A percentile compares a stretch with the other conserved stretches of the same genome.
These are phyloP conservation scores for Ananas comosus DNA, from an alignment of 176 grass and related monocot species.

Conservation along the genomic window DNA sequence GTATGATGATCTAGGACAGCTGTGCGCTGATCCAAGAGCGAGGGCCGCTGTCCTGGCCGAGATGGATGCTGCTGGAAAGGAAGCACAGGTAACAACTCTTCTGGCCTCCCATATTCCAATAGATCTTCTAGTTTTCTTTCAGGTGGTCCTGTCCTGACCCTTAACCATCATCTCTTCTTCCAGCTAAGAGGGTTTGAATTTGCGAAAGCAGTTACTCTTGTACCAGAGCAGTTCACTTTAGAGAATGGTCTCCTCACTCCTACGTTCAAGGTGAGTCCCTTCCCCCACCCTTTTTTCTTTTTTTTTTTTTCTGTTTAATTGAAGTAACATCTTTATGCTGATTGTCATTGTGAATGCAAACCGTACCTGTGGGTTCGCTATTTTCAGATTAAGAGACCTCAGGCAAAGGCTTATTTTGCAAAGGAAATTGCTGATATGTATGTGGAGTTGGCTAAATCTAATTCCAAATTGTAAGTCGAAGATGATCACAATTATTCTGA, in stretches of 20 bases:
- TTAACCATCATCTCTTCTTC: background rate
- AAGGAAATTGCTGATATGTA: constrained; percentile 85
- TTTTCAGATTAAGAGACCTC: constrained; percentile 77
- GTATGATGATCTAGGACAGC: constrained; percentile 55
- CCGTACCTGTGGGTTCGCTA: background rate
- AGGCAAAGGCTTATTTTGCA: constrained; percentile 83
- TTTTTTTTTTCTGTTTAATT: constrained; percentile 12
- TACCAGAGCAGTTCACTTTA: constrained; percentile 75
- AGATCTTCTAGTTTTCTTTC: constrained; percentile 1
- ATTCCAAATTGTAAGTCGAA: constrained; percentile 17
- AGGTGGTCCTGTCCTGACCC: background rate
- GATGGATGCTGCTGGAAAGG: constrained; percentile 79
- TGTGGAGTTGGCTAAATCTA: constrained; percentile 29
- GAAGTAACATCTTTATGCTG: background rate
- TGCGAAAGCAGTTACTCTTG: constrained; percentile 64
- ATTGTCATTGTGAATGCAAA: background rate
- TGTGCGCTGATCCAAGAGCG: constrained; percentile 58
- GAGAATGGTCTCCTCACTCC: constrained; percentile 94
- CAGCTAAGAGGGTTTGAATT: constrained; percentile 97
- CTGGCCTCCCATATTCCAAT: constrained; percentile 6
- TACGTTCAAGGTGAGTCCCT: constrained; percentile 68
- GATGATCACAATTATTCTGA: constrained; percentile 1
- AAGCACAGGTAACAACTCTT: constrained; percentile 56
- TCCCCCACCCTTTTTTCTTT: background rate
- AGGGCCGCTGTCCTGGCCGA: constrained; percentile 71